Conservation (phyloP, 176 grass and related monocot genomes). For the Musa beccarii region DNA sequence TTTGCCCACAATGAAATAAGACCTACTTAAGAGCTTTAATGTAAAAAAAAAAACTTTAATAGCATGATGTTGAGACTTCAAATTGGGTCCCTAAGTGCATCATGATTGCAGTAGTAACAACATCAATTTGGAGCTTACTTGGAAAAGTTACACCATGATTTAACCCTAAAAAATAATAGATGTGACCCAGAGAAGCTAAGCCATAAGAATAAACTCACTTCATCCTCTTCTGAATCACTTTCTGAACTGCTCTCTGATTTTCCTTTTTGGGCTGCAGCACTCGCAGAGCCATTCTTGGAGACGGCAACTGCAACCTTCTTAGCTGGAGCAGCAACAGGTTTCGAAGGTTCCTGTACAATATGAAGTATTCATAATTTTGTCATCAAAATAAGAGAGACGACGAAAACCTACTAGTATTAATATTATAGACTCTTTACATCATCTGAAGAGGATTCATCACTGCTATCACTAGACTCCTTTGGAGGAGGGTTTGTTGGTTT, state of each 20-base stretch:
- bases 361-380: not conserved
- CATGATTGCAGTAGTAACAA: too few species aligned
- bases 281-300: constrained; percentile 18
- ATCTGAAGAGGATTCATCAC: constrained; percentile 52
- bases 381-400: not conserved
- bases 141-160: too few species aligned
- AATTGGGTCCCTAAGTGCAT: too few species aligned
- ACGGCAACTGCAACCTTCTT: constrained; percentile 10
- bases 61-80: too few species aligned
- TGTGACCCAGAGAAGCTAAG: not conserved
- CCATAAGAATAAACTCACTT: constrained; percentile 9
- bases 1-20: too few species aligned
- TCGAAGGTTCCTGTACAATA: constrained; percentile 35
- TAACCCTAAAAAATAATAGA: not conserved
- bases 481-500: constrained; percentile 27
- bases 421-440: constrained; percentile 43
- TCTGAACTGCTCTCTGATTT: constrained; percentile 39
- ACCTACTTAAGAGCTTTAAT: too few species aligned
- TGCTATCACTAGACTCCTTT: constrained; percentile 47
- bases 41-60: too few species aligned
- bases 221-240: constrained; percentile 30
- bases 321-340: constrained; percentile 1
- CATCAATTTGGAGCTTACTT: too few species aligned
- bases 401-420: too few species aligned
- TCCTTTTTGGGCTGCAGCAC: constrained; percentile 28